Percentiles rank a stretch among this genome's conserved stretches.
These are phyloP conservation scores for Agroathelia rolfsii DNA, from an alignment of 1,284 basidiomycete genomes.

Conservation along the genomic window DNA sequence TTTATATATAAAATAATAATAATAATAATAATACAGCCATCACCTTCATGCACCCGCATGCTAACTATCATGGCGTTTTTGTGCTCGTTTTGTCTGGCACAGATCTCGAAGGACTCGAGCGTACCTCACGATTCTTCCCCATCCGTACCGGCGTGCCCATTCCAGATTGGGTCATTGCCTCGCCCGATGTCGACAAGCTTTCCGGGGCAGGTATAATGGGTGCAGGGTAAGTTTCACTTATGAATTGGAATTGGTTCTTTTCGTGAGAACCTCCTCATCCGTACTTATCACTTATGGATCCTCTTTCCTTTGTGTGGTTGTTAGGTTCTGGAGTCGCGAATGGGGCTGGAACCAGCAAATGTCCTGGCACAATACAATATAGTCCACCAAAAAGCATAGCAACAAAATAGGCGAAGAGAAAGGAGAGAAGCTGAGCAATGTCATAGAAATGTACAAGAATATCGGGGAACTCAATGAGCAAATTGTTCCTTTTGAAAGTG, in stretches of 20 bases:
- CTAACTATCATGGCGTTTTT: conserved; percentile 25
- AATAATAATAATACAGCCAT: conserved; percentile 30
- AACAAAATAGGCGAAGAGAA: conserved; percentile 17
- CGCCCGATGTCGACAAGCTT: conserved; percentile 36
- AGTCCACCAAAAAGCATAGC: conserved; percentile 5
- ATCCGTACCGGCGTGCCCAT: conserved; percentile 66
- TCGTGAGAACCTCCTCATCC: too few relatives aligned
- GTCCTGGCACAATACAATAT: conserved; percentile 39
- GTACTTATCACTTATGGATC: too few relatives aligned
- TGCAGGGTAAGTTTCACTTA: conserved; percentile 65
- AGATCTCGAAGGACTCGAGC: conserved; percentile 49
- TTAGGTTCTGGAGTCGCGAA: conserved; percentile 35
- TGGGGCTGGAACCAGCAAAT: conserved; percentile 48
- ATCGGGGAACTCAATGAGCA: not conserved
- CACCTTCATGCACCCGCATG: conserved; percentile 64
- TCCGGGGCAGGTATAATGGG: conserved; percentile 67
- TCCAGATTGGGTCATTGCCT: conserved; percentile 69
- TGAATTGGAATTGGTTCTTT: too few relatives aligned
- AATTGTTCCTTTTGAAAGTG: not conserved
- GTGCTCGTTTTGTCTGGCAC: conserved; percentile 54
- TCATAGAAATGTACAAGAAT: conserved; percentile 2
- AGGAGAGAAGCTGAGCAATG: conserved; percentile 20
- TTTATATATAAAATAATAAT: too few relatives aligned
- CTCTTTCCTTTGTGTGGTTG: too few relatives aligned
- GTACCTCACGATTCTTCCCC: conserved; percentile 62